Conservation (phyloP, 352 stramenopile species). For the Phytophthora hibernalis region DNA sequence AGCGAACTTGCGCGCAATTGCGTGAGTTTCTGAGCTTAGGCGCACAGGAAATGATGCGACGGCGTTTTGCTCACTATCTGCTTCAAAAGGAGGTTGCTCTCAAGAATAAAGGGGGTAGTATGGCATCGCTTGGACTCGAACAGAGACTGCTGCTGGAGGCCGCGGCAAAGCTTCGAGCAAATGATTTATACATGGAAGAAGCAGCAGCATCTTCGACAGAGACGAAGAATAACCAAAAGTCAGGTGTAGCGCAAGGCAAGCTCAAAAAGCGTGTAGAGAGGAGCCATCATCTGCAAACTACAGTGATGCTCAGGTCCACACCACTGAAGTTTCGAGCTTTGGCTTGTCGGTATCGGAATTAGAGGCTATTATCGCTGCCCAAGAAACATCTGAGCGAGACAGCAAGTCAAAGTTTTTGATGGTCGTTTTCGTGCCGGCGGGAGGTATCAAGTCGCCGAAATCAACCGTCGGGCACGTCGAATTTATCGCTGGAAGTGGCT, state of each 20-base stretch:
- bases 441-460: slow-evolving; percentile 7
- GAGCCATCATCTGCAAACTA: slow-evolving; percentile 31
- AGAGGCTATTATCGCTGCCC: slow-evolving; percentile 48
- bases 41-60: slow-evolving; percentile 82
- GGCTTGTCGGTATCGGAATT: slow-evolving; percentile 77
- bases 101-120: slow-evolving; percentile 58
- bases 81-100: slow-evolving; percentile 67
- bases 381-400: slow-evolving; percentile 34
- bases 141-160: slow-evolving; percentile 71
- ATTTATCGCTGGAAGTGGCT: slow-evolving; percentile 59
- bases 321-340: slow-evolving; percentile 70
- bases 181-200: slow-evolving; percentile 51
- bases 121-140: slow-evolving; percentile 58
- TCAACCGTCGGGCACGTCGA: slow-evolving; percentile 32
- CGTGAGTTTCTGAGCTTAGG: slow-evolving; percentile 84
- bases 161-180: slow-evolving; percentile 50
- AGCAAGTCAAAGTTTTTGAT: slow-evolving; percentile 35
- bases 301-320: slow-evolving; percentile 34
- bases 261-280: slow-evolving; percentile 44
- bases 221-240: slow-evolving; percentile 27
- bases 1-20: slow-evolving; percentile 87
- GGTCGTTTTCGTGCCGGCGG: slow-evolving; percentile 13
- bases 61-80: slow-evolving; percentile 86
- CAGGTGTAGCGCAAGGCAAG: slow-evolving; percentile 12
- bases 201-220: neutral